phyloP scores from a whole-genome alignment of 2,329 filamentous ascomycete species.

The Alternaria solani region DNA sequence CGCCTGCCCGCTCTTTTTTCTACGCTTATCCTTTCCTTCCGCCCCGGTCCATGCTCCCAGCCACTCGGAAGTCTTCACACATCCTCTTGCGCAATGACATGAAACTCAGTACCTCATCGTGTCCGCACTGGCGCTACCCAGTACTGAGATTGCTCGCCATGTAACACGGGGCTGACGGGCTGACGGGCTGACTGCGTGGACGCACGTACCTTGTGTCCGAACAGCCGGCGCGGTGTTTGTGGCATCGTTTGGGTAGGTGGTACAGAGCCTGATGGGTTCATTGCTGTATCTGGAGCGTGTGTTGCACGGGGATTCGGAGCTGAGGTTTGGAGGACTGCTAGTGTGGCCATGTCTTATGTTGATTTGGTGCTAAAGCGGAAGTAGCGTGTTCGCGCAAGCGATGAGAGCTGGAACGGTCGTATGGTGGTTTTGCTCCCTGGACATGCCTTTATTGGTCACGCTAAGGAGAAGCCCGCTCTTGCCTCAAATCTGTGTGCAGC shows the following conservation, averaged over 20 bases:
- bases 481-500: too few relatives aligned
- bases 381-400: not conserved
- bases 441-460: not conserved
- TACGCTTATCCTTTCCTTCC: not conserved
- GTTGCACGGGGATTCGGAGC: not conserved
- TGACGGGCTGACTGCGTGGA: not conserved
- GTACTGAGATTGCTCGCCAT: not conserved
- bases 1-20: not conserved
- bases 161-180: not conserved
- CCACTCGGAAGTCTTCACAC: too few relatives aligned
- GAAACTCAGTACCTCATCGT: not conserved
- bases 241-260: not conserved
- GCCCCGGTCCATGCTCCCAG: not conserved
- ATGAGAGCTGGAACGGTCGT: not conserved
- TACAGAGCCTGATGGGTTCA: not conserved
- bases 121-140: not conserved
- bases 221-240: not conserved
- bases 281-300: not conserved
- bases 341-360: not conserved
- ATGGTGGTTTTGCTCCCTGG: not conserved
- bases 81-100: not conserved
- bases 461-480: too few relatives aligned
- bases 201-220: not conserved
- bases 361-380: not conserved
- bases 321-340: not conserved